A percentile compares a stretch with the other conserved stretches of the same genome.
phyloP scores from a whole-genome alignment of 805 yeast genomes.

The Saccharomycopsis fermentans region DNA sequence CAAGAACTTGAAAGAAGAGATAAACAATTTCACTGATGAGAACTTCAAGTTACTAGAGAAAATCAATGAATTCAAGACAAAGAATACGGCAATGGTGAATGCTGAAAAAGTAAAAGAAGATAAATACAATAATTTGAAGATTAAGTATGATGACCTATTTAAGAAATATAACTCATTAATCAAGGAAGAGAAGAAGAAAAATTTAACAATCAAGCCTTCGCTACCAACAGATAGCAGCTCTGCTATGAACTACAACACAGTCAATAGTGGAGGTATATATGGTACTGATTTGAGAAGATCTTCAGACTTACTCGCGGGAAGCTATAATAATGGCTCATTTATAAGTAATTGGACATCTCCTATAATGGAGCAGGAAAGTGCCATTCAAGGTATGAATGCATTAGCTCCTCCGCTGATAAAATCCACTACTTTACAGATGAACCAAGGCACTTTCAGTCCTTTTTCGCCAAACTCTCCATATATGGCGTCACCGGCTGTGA shows the following conservation, averaged over 20 bases:
- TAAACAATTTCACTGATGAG: slow-evolving; percentile 11
- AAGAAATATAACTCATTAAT: slow-evolving; percentile 4
- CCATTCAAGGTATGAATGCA: neutral
- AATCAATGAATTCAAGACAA: neutral
- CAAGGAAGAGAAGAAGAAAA: slow-evolving; percentile 1
- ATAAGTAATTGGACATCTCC: neutral
- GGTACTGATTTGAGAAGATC: neutral
- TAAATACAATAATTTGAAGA: slow-evolving; percentile 5
- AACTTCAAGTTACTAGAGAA: slow-evolving; percentile 4
- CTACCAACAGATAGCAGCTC: neutral
- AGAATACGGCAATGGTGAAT: slow-evolving; percentile 2
- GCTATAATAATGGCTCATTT: neutral
- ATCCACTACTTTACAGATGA: neutral
- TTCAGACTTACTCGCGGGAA: neutral
- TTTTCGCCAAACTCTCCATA: neutral
- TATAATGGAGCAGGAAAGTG: neutral
- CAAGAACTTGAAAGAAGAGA: slow-evolving; percentile 12
- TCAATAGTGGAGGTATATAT: neutral
- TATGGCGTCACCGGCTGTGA: neutral
- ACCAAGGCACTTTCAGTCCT: neutral
- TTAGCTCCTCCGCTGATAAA: neutral
- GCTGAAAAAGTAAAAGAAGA: slow-evolving; percentile 9
- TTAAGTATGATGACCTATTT: slow-evolving; percentile 18
- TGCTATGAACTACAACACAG: neutral
- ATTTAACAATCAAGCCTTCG: neutral